Evolutionary conservation across 345 rosid genomes (phyloP).

Genomic region (Conringia planisiliqua): DNA sequence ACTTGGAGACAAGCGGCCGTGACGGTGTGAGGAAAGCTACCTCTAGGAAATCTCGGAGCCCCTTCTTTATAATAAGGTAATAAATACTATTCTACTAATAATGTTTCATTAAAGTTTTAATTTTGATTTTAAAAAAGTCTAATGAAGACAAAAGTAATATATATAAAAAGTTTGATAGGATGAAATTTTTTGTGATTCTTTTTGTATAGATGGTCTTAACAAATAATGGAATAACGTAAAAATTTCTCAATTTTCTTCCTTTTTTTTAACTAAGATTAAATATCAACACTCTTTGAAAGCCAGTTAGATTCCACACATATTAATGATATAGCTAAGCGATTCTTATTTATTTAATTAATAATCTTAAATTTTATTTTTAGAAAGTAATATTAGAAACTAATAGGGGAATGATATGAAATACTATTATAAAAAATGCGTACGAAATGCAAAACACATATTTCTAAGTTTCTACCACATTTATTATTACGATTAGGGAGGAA

Average conservation of each 20-base stretch:
- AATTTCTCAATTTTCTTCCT: background rate
- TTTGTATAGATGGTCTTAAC: background rate
- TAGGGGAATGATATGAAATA: background rate
- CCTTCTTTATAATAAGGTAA: background rate
- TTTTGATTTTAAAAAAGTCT: background rate
- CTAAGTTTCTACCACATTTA: background rate
- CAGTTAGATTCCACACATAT: background rate
- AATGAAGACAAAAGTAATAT: background rate
- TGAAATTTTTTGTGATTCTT: no score
- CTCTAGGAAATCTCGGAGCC: slow-evolving; percentile 14
- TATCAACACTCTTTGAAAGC: background rate
- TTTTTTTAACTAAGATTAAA: background rate
- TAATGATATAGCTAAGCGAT: no score
- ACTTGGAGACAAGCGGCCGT: slow-evolving; percentile 39
- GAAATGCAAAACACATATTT: background rate
- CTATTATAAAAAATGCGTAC: background rate
- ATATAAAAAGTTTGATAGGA: background rate
- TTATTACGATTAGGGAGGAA: background rate
- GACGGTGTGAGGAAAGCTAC: slow-evolving; percentile 30
- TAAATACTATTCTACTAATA: background rate
- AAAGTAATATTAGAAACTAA: no score
- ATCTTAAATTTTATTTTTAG: no score
- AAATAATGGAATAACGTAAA: background rate
- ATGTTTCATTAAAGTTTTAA: background rate
- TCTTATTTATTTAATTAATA: no score